These are phyloP conservation scores for Ilyonectria robusta DNA, from an alignment of 2,329 filamentous ascomycete species.

Conservation along the genomic window DNA sequence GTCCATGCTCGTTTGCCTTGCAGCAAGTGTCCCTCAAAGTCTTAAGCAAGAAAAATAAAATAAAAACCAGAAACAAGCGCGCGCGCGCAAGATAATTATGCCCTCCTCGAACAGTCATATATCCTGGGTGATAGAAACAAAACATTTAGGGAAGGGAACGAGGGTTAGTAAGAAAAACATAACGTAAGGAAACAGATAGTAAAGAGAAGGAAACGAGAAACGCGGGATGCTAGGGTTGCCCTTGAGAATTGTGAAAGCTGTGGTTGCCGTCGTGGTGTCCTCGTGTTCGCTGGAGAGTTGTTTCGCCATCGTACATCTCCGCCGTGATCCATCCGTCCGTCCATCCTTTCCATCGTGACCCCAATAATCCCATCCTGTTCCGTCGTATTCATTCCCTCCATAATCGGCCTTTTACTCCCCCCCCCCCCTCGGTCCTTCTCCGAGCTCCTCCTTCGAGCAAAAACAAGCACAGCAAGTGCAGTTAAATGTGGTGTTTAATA, in stretches of 20 bases:
- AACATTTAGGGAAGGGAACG: not conserved
- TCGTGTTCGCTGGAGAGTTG: conserved; percentile 16
- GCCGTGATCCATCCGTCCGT: conserved; percentile 4
- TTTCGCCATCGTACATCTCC: conserved; percentile 15
- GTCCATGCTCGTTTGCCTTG: conserved; percentile 41
- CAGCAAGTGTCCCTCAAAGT: conserved; percentile 42
- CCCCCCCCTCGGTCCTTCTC: not conserved
- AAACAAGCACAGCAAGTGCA: conserved; percentile 25
- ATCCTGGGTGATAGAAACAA: conserved; percentile 31
- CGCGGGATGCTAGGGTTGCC: conserved; percentile 31
- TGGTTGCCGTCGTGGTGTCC: conserved; percentile 22
- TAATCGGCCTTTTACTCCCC: conserved; percentile 14
- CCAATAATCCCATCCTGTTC: conserved; percentile 16
- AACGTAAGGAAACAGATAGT: conserved; percentile 23
- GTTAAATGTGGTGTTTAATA: conserved; percentile 37
- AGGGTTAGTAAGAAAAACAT: not conserved
- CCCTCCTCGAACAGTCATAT: conserved; percentile 26
- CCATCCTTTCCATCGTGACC: conserved; percentile 8
- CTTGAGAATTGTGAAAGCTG: conserved; percentile 29
- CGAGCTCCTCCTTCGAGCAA: conserved; percentile 9
- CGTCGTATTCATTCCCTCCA: conserved; percentile 20
- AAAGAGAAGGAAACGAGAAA: conserved; percentile 37
- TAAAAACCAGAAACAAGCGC: conserved; percentile 9
- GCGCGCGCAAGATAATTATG: conserved; percentile 31
- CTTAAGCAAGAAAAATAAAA: conserved; percentile 37